Evolutionary conservation across 352 stramenopile species (phyloP).

Genomic region (Phytophthora pistaciae): DNA sequence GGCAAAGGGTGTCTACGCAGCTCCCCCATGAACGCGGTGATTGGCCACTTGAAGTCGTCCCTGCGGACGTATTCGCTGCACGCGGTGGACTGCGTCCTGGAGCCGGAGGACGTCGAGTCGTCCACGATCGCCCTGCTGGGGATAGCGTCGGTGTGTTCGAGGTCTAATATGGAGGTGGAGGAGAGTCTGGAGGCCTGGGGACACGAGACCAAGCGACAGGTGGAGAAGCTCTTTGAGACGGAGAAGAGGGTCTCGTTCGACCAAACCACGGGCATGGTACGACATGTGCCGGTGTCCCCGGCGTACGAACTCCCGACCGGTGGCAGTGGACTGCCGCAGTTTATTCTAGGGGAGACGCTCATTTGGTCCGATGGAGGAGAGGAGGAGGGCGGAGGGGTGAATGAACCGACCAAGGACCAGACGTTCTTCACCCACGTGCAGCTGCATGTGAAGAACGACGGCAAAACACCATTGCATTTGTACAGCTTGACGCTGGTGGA

Average conservation of each 20-base stretch:
- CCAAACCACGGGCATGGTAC: constrained; percentile 40
- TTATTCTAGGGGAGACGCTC: constrained; percentile 43
- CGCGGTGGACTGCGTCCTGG: constrained; percentile 51
- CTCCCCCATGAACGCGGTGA: constrained; percentile 45
- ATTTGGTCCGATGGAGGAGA: constrained; percentile 45
- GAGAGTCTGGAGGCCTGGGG: constrained; percentile 40
- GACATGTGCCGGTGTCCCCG: constrained; percentile 38
- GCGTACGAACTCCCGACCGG: constrained; percentile 45
- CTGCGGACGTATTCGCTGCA: constrained; percentile 49
- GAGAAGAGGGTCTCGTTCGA: constrained; percentile 33
- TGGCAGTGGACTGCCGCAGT: constrained; percentile 51
- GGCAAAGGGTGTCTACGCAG: constrained; percentile 46
- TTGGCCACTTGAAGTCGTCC: constrained; percentile 40
- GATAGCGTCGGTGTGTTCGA: constrained; percentile 50
- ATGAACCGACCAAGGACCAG: constrained; percentile 2
- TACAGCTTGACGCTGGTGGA: constrained; percentile 48
- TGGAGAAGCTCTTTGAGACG: constrained; percentile 40
- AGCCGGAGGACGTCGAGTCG: constrained; percentile 39
- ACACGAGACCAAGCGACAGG: constrained; percentile 27
- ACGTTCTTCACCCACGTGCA: constrained; percentile 48
- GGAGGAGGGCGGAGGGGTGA: not conserved
- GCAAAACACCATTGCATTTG: constrained; percentile 60
- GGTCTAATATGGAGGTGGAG: constrained; percentile 49
- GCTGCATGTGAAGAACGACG: constrained; percentile 47
- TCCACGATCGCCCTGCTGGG: constrained; percentile 43